Percentiles rank a stretch among this genome's conserved stretches.
Evolutionary conservation across 1,139 yeast genomes (phyloP).

Genomic region (Kazachstania sp.): DNA sequence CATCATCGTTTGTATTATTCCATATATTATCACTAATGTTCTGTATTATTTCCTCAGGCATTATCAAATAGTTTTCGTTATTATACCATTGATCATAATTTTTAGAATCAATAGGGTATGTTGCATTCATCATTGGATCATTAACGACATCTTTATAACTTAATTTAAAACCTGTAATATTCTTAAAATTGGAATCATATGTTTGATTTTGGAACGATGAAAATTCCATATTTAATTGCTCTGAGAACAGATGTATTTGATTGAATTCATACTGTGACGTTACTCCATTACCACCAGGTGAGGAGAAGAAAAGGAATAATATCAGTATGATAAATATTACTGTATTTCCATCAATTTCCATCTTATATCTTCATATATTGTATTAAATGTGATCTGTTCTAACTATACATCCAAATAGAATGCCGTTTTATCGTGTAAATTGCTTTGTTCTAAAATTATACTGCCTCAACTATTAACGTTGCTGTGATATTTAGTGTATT

Average conservation of each 20-base stretch:
- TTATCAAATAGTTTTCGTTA: conserved; percentile 44
- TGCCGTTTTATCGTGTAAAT: no score
- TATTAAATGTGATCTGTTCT: background rate
- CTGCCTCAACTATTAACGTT: no score
- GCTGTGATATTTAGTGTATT: no score
- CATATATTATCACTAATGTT: conserved; percentile 21
- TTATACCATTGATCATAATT: conserved; percentile 45
- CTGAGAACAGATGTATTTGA: conserved; percentile 22
- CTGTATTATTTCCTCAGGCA: conserved; percentile 51
- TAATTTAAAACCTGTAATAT: conserved; percentile 61
- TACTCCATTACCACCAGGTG: conserved; percentile 56
- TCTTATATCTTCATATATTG: conserved; percentile 2
- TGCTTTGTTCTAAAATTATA: no score
- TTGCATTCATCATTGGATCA: conserved; percentile 37
- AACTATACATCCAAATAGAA: background rate
- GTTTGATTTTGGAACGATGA: conserved; percentile 27
- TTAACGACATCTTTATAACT: conserved; percentile 49
- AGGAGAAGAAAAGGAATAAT: conserved; percentile 38
- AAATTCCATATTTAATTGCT: conserved; percentile 21
- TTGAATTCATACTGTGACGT: conserved; percentile 29
- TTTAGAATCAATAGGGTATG: conserved; percentile 51
- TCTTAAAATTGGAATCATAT: conserved; percentile 47
- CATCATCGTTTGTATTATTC: conserved; percentile 10
- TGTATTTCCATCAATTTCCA: conserved; percentile 30
- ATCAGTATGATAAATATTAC: conserved; percentile 24